phyloP scores from a whole-genome alignment of 169 alveolate genomes.

The Plasmodium coatneyi region DNA sequence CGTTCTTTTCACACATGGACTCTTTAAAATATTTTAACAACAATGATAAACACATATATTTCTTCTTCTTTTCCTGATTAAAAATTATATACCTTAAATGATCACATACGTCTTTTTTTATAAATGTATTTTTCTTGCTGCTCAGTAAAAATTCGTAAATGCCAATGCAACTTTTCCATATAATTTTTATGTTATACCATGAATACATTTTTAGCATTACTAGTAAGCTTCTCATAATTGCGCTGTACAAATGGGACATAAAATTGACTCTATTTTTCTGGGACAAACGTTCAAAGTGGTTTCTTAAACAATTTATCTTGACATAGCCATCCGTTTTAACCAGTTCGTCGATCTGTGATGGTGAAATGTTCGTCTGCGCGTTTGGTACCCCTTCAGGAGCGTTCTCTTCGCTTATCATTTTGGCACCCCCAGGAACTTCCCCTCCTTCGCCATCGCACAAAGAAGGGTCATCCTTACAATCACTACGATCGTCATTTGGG shows the following conservation, averaged over 20 bases:
- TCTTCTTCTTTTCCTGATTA: slow-evolving; percentile 72
- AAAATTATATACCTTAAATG: slow-evolving; percentile 68
- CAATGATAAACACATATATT: slow-evolving; percentile 52
- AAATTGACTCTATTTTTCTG: slow-evolving; percentile 13
- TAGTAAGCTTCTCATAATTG: slow-evolving; percentile 42
- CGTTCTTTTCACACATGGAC: slow-evolving; percentile 66
- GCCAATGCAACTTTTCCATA: slow-evolving; percentile 72
- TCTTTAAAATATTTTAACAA: slow-evolving; percentile 63
- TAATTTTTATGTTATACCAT: slow-evolving; percentile 70
- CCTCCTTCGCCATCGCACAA: not conserved
- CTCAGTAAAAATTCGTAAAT: slow-evolving; percentile 61
- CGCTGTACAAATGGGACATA: slow-evolving; percentile 33
- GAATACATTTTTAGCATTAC: slow-evolving; percentile 49
- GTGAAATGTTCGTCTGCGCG: not conserved
- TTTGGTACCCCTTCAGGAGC: not conserved
- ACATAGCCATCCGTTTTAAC: not conserved
- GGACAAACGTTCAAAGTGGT: not conserved
- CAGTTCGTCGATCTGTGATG: not conserved
- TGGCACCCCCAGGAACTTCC: not conserved
- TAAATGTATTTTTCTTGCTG: slow-evolving; percentile 37
- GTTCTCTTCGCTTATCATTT: not conserved
- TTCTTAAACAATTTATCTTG: slow-evolving; percentile 16
- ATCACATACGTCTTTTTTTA: slow-evolving; percentile 59
- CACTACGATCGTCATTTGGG: not conserved
- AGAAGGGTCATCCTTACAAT: not conserved